These are phyloP conservation scores for Mucor ambiguus DNA, from an alignment of 371 early-diverging fungal species.

Conservation along the genomic window DNA sequence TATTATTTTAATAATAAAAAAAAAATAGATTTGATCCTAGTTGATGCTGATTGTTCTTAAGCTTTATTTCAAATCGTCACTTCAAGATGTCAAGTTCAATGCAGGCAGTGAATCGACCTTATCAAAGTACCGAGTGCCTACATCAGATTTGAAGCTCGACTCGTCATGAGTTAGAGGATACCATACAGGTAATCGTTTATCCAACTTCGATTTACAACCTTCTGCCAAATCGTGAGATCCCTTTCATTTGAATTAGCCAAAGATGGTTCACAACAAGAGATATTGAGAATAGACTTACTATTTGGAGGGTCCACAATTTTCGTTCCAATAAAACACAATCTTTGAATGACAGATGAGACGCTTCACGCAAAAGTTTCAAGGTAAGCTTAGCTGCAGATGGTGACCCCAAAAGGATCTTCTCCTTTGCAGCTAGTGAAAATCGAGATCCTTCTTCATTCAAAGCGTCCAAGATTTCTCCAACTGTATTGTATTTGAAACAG, in stretches of 20 bases:
- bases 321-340: constrained; percentile 71
- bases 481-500: constrained; percentile 1
- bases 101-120: not conserved
- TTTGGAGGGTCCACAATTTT: constrained; percentile 62
- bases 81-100: not conserved
- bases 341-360: constrained; percentile 40
- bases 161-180: not conserved
- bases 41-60: not conserved
- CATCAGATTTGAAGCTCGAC: not conserved
- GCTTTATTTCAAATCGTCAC: too few species aligned
- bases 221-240: not conserved
- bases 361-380: constrained; percentile 69
- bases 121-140: not conserved
- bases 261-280: not conserved
- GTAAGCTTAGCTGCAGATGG: constrained; percentile 85
- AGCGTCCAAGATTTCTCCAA: not conserved
- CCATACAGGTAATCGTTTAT: not conserved
- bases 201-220: not conserved
- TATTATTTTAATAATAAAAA: not conserved
- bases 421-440: constrained; percentile 45
- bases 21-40: not conserved
- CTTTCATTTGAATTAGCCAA: not conserved
- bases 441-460: not conserved
- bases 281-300: constrained; percentile 39
- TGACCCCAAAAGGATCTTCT: constrained; percentile 60